A percentile compares a stretch with the other conserved stretches of the same genome.
Conservation (phyloP, 352 stramenopile species). For the Globisporangium radiosum region DNA sequence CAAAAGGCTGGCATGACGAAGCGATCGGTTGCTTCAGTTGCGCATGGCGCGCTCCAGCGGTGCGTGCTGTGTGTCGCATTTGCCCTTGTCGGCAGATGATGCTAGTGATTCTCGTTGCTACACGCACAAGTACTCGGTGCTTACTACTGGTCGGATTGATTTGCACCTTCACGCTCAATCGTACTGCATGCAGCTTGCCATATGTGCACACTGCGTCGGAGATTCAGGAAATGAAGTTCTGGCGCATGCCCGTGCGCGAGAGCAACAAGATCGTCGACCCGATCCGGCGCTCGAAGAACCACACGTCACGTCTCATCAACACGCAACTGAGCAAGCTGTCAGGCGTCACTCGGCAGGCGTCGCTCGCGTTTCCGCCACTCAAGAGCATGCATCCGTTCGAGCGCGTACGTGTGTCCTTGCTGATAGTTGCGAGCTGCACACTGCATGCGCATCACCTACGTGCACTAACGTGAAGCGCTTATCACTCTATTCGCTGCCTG, state of each 20-base stretch:
- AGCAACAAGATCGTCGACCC: slow-evolving; percentile 76
- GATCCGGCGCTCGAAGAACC: slow-evolving; percentile 76
- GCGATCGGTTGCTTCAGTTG: slow-evolving; percentile 17
- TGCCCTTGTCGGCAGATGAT: too few species aligned
- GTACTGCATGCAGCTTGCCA: slow-evolving; percentile 33
- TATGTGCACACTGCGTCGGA: slow-evolving; percentile 76
- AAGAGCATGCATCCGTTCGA: slow-evolving; percentile 79
- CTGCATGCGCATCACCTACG: too few species aligned
- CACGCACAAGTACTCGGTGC: not conserved
- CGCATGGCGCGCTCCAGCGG: slow-evolving; percentile 68
- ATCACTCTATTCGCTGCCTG: not conserved
- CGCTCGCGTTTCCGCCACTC: slow-evolving; percentile 71
- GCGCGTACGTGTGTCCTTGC: slow-evolving; percentile 25
- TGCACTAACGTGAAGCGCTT: too few species aligned
- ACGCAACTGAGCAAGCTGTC: slow-evolving; percentile 71
- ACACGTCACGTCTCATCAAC: slow-evolving; percentile 78
- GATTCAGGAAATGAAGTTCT: slow-evolving; percentile 88
- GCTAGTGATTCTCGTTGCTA: too few species aligned
- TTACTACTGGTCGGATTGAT: not conserved
- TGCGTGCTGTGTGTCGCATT: slow-evolving; percentile 10
- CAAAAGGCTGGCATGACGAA: slow-evolving; percentile 7
- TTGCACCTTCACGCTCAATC: too few species aligned
- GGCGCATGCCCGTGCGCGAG: slow-evolving; percentile 57
- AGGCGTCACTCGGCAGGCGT: slow-evolving; percentile 57
- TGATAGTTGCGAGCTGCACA: too few species aligned